phyloP scores from a whole-genome alignment of 345 rosid species.

The Carallia brachiata region DNA sequence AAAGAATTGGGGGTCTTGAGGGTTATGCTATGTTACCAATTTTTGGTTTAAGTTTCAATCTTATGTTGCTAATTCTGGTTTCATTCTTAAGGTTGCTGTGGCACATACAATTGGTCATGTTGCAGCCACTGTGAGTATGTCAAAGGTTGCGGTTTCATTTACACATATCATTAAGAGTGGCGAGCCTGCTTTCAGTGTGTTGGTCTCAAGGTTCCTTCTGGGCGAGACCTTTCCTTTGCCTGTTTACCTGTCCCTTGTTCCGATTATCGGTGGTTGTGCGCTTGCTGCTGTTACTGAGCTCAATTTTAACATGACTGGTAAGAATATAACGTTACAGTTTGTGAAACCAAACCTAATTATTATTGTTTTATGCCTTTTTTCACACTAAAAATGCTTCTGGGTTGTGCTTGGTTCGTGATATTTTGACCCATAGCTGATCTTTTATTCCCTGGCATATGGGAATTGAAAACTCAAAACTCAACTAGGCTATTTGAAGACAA shows the following conservation, averaged over 20 bases:
- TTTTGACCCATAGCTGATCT: background rate
- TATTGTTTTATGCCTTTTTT: background rate
- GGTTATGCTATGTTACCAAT: background rate
- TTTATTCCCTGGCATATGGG: background rate
- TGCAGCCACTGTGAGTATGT: slow-evolving; percentile 99
- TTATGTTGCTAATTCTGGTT: slow-evolving; percentile 7
- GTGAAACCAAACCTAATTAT: slow-evolving; percentile 7
- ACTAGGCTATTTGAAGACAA: background rate
- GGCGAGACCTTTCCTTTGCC: slow-evolving; percentile 85
- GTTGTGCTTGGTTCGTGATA: too few relatives aligned
- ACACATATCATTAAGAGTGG: slow-evolving; percentile 96
- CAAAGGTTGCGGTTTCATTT: slow-evolving; percentile 96
- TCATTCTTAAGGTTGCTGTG: slow-evolving; percentile 71
- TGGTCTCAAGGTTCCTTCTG: slow-evolving; percentile 68
- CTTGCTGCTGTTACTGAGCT: slow-evolving; percentile 96
- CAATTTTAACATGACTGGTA: slow-evolving; percentile 90
- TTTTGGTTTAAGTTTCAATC: background rate
- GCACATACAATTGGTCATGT: slow-evolving; percentile 99
- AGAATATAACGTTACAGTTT: background rate
- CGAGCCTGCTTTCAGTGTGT: slow-evolving; percentile 90
- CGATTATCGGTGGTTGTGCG: slow-evolving; percentile 99
- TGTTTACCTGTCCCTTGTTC: slow-evolving; percentile 84
- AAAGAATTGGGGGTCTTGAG: slow-evolving; percentile 1
- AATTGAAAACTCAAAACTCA: background rate
- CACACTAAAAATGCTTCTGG: too few relatives aligned